Percentiles rank a stretch among this genome's conserved stretches.
phyloP scores from a whole-genome alignment of 2,329 filamentous ascomycete species.

The Neurospora sp. region DNA sequence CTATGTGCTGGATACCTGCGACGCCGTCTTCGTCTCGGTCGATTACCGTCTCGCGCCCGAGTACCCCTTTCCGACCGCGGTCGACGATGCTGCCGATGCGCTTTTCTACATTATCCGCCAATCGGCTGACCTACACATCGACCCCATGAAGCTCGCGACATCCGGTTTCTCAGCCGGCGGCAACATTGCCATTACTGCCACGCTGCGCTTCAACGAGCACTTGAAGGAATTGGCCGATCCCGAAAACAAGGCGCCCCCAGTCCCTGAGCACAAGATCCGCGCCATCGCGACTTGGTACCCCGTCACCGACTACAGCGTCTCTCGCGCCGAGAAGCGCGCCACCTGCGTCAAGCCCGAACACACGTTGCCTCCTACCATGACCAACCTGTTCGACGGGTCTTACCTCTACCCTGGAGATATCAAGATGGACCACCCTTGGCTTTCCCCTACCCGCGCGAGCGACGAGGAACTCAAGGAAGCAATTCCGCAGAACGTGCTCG shows the following conservation, averaged over 20 bases:
- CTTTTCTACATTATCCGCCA: constrained; percentile 49
- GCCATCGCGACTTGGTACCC: constrained; percentile 53
- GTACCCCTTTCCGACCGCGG: constrained; percentile 51
- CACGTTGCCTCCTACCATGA: constrained; percentile 46
- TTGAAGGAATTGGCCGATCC: constrained; percentile 22
- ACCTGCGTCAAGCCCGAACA: constrained; percentile 44
- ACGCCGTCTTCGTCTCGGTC: constrained; percentile 52
- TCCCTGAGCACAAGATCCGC: constrained; percentile 35
- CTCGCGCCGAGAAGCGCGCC: constrained; percentile 44
- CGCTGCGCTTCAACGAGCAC: constrained; percentile 23
- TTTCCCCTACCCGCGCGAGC: constrained; percentile 48
- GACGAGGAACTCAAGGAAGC: constrained; percentile 36
- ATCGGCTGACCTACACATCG: constrained; percentile 46
- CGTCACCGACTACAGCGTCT: constrained; percentile 49
- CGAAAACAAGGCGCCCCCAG: constrained; percentile 25
- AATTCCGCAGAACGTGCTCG: constrained; percentile 42
- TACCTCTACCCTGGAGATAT: constrained; percentile 46
- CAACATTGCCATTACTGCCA: constrained; percentile 40
- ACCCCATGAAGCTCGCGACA: constrained; percentile 44
- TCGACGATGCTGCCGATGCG: constrained; percentile 57
- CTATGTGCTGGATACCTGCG: constrained; percentile 38
- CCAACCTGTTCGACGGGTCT: constrained; percentile 52
- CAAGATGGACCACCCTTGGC: constrained; percentile 39
- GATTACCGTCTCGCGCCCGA: constrained; percentile 60
- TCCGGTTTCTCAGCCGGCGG: constrained; percentile 57